Base-by-base conservation (phyloP, 345 rosid species). In the Aethionema arabicum region DNA sequence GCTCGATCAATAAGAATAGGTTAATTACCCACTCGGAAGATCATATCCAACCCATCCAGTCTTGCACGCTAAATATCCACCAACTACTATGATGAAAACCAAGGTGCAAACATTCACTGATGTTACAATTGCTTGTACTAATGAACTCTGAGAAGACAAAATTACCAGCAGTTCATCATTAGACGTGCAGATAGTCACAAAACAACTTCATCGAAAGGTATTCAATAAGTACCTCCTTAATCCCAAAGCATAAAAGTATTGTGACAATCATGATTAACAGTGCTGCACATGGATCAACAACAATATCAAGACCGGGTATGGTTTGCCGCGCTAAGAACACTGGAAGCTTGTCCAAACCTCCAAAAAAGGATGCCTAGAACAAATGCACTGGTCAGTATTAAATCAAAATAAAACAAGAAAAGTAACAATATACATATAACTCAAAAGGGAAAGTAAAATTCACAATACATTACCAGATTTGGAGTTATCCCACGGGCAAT, bases 401-500 rank as follows among this genome's bases (percentile, higher is more conserved):
- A 45, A 61, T 37, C 58, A 0, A 56, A 11, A 41, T 29, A 36
- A 56, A 8, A 48, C 3, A 36, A 49, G 3, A 3, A 39, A 21
- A 21, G 27, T 21, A 21, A 21, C 27, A 21, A 21, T 21, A 51
- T 33, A 61, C 43, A 35, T n/a, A 35, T n/a, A 13, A 21, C 33
- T 39, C 42, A 46, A 46, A n/a, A 7, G 33, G 2, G 29, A 42
- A 33, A 6, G 59, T 40, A 27, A 5, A 32, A 29, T 29, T 49
- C 5, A 15, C 4, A 15, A 27, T 15, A 57, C 50, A 52, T 43
- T 60, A 88, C 95, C 78, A 88, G 76, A 78, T 85, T 88, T 8
- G 96, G 96, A 21, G 92, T 68, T 71, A 88, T 82, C 76, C 96
- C 96, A 52, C 96, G 90, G 40, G 99, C 99, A 75, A 90, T 84